Base-by-base conservation (phyloP, 441 rosid genomes). In the Flueggea neowawraea region DNA sequence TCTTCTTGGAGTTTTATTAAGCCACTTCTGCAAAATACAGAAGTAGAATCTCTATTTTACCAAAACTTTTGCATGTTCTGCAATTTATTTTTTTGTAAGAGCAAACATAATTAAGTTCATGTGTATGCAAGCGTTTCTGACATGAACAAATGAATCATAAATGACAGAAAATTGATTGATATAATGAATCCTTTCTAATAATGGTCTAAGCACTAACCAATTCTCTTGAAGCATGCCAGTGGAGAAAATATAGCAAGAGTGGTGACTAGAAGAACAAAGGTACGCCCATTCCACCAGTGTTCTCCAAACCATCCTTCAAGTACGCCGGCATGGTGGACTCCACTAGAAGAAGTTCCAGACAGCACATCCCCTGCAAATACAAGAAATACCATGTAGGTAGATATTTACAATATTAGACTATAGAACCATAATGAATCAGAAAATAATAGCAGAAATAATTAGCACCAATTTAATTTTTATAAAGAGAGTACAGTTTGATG, bases 291-390 rank as follows among this genome's bases (percentile, higher is more conserved):
- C 96, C 98, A 95, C 98, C 93, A 95, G 58, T 90, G 95, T 57
- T 73, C 83, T 66, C 99, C 99, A 43, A 95, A 95, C 99, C 99
- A 95, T n/a, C 91, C 96, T 78, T 95, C 98, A 64, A 95, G 91
- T 57, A 91, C 84, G 63, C 99, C 99, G 3, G 79, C 77, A 78
- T 91, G 97, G 72, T 95, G 98, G 57, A 67, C 72, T 57, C 99
- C 98, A 64, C 87, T 78, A 0, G 92, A 78, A 14, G 85, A 73
- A 72, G 84, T 95, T 60, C 99, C 98, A 52, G 98, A 85, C 64
- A 95, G 85, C 67, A 91, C 99, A 76, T 95, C 99, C 70, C 99
- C 99, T 95, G 61, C 60, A 75, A 59, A 33, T 66, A 66, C 66
- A 54, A 41, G 70, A 44, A 22, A 22, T 22, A 2, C 1, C 28